Percentiles rank a stretch among this genome's conserved stretches.
Evolutionary conservation across 805 yeast species (phyloP).

Genomic region (Kluyveromyces aestuarii): DNA sequence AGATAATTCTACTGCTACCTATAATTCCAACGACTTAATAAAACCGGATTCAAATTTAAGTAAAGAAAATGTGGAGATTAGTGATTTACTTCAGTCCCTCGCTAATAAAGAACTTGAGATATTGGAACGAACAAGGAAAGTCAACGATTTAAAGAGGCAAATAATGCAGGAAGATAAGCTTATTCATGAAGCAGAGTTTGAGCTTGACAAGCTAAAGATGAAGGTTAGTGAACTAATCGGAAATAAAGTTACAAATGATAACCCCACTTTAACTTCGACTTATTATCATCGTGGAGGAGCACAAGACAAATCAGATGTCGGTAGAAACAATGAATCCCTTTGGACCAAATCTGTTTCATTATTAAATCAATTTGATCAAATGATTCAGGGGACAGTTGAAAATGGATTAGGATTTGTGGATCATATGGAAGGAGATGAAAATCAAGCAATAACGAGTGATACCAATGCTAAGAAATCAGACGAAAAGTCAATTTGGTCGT

Average conservation of each 20-base stretch:
- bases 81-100: constrained; percentile 46
- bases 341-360: constrained; percentile 51
- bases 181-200: constrained; percentile 33
- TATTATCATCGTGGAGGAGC: not conserved
- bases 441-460: not conserved
- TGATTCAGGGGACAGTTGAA: constrained; percentile 59
- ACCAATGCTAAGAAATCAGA: not conserved
- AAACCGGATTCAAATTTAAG: not conserved
- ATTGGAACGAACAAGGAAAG: constrained; percentile 51
- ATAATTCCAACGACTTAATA: not conserved
- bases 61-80: constrained; percentile 30
- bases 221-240: constrained; percentile 25
- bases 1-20: not conserved
- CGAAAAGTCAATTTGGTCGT: constrained; percentile 36
- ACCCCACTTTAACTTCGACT: not conserved
- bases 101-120: constrained; percentile 64
- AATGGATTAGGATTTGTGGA: constrained; percentile 34
- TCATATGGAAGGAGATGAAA: not conserved
- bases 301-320: not conserved
- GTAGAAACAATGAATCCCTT: constrained; percentile 18
- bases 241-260: not conserved
- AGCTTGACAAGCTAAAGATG: constrained; percentile 26
- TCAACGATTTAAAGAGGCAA: constrained; percentile 38
- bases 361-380: constrained; percentile 58
- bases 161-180: constrained; percentile 42